Base-by-base conservation (phyloP, 352 stramenopile species). In the Phytophthora aleatoria region DNA sequence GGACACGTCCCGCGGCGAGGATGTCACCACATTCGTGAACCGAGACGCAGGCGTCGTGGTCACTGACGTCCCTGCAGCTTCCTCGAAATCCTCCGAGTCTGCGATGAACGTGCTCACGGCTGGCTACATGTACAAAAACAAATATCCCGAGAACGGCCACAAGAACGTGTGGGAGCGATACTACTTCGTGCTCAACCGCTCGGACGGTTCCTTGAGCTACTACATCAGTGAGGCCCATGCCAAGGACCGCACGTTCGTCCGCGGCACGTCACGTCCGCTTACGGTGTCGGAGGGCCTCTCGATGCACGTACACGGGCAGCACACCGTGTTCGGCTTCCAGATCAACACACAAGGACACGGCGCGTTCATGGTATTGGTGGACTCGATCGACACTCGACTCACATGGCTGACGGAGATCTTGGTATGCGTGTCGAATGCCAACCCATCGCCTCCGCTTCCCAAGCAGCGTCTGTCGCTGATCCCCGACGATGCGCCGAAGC, bases 61-160 rank as follows among this genome's bases (percentile, higher is more conserved):
- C 4, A 69, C 73, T 1, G 79, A 91, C 56, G 71, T 94, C 36
- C 69, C 84, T 0, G 49, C 65, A 0, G 68, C 74, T 28, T 73
- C 62, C 6, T 73, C 69, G 9, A 78, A 76, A 38, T 65, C 52
- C 9, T 69, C 70, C 5, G 70, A 72, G 27, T 62, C 56, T 38
- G 61, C 61, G 5, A 74, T 79, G 62, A 92, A 93, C 50, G 81
- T 90, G 15, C 55, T 93, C 38, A 94, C 85, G 24, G 76, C 76
- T n/a, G 87, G 87, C 5, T 95, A 95, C 76, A 92, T 95, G 85
- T 95, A 93, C 73, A 92, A 93, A 64, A 95, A 81, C 78, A 91
- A 90, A 64, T 79, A 93, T 24, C 85, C 87, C 0, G 85, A 94
- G 64, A 91, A 84, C 1, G 87, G 87, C 11, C 83, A 95, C 69